A percentile compares a stretch with the other conserved stretches of the same genome.
phyloP scores from a whole-genome alignment of 768 basidiomycete species.

The Jaapia argillacea region DNA sequence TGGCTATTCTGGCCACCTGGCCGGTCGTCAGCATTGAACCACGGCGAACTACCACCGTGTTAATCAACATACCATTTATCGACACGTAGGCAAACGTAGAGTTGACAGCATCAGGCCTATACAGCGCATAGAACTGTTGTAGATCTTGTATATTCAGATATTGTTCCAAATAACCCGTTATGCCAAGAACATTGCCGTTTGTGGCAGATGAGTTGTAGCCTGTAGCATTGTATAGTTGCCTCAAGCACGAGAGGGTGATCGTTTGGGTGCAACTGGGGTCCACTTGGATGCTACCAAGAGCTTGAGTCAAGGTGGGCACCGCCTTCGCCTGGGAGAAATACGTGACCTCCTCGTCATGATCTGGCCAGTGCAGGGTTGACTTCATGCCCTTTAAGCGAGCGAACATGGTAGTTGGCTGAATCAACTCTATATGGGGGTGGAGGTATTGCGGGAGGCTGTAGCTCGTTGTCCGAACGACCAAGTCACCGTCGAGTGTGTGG shows the following conservation, averaged over 20 bases:
- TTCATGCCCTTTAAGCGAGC: conserved; percentile 32
- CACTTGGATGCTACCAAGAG: conserved; percentile 19
- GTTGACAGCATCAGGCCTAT: conserved; percentile 20
- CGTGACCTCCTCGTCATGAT: conserved; percentile 12
- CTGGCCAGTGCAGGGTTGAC: conserved; percentile 27
- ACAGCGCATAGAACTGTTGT: conserved; percentile 20
- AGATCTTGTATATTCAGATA: conserved; percentile 21
- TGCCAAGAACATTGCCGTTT: conserved; percentile 21
- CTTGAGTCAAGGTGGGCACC: conserved; percentile 19
- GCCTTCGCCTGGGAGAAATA: conserved; percentile 23
- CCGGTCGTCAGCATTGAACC: background rate
- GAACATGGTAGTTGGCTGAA: conserved; percentile 70
- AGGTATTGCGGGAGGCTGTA: conserved; percentile 57
- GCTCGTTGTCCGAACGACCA: conserved; percentile 52
- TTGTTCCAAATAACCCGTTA: conserved; percentile 26
- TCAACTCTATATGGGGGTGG: conserved; percentile 50
- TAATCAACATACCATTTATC: conserved; percentile 34
- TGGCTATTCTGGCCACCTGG: conserved; percentile 52
- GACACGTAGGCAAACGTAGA: conserved; percentile 43
- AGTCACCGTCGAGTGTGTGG: conserved; percentile 40
- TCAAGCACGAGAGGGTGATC: conserved; percentile 22
- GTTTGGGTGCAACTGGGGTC: conserved; percentile 21
- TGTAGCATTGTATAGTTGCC: conserved; percentile 22
- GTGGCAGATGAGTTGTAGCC: conserved; percentile 14
- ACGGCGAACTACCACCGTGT: background rate